Conservation (phyloP, 2,329 filamentous ascomycete genomes). For the Thermothelomyces thermophilus region DNA sequence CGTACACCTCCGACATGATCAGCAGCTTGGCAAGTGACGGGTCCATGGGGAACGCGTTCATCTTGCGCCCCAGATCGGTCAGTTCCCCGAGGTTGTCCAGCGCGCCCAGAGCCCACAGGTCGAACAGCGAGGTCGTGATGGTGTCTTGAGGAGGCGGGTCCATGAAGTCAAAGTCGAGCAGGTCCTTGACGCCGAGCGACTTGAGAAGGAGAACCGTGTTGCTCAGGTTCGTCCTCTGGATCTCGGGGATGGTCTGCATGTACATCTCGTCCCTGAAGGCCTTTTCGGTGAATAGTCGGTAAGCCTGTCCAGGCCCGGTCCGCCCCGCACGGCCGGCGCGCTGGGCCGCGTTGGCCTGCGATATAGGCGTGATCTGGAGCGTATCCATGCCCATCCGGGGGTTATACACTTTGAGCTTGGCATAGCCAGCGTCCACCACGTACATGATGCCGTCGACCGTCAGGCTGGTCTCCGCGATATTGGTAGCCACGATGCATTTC, state of each 20-base stretch:
- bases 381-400: slow-evolving; percentile 99
- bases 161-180: slow-evolving; percentile 98
- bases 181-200: slow-evolving; percentile 85
- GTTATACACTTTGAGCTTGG: slow-evolving; percentile 98
- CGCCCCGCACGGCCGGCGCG: slow-evolving; percentile 88
- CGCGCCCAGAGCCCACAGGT: slow-evolving; percentile 92
- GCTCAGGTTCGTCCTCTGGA: slow-evolving; percentile 90
- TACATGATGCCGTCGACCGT: slow-evolving; percentile 99
- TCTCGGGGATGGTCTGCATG: slow-evolving; percentile 93
- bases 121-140: slow-evolving; percentile 93
- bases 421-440: slow-evolving; percentile 92
- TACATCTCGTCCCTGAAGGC: slow-evolving; percentile 96
- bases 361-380: slow-evolving; percentile 93
- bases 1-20: slow-evolving; percentile 84
- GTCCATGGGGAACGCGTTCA: slow-evolving; percentile 99
- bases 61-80: slow-evolving; percentile 77
- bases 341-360: slow-evolving; percentile 91
- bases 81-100: slow-evolving; percentile 91
- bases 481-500: slow-evolving; percentile 97
- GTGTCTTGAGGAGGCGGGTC: slow-evolving; percentile 97
- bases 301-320: slow-evolving; percentile 92
- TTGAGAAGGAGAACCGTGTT: slow-evolving; percentile 94
- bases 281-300: slow-evolving; percentile 87
- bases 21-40: slow-evolving; percentile 90
- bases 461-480: slow-evolving; percentile 95